Conservation (phyloP, 495 filamentous ascomycete species). For the Penicillium herquei region DNA sequence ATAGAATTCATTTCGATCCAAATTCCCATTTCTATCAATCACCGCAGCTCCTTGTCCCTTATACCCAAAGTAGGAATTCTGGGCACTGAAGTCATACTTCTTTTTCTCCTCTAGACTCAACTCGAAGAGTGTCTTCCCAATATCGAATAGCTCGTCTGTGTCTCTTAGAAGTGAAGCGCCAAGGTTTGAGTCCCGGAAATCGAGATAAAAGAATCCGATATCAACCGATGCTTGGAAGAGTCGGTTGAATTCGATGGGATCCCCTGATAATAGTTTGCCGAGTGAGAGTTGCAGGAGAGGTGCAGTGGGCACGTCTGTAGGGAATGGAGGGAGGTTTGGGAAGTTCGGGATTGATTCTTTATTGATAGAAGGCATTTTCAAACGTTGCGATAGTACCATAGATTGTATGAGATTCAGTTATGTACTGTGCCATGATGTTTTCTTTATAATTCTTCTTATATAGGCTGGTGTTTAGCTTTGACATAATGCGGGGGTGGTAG, state of each 20-base stretch:
- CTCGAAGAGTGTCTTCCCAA: slow-evolving; percentile 48
- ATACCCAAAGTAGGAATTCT: slow-evolving; percentile 52
- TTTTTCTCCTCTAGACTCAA: slow-evolving; percentile 52
- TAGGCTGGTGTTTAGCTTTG: too few species aligned
- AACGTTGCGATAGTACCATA: too few species aligned
- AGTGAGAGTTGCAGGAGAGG: slow-evolving; percentile 55
- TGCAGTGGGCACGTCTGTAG: slow-evolving; percentile 51
- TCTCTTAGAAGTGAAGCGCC: slow-evolving; percentile 42
- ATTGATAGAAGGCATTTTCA: too few species aligned
- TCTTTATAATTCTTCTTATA: too few species aligned
- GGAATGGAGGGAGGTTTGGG: slow-evolving; percentile 48
- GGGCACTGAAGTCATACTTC: slow-evolving; percentile 47
- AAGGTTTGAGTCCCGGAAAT: slow-evolving; percentile 40
- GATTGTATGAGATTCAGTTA: too few species aligned
- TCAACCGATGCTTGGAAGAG: slow-evolving; percentile 50
- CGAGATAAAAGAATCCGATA: slow-evolving; percentile 65
- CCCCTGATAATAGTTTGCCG: slow-evolving; percentile 41
- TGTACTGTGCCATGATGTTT: too few species aligned
- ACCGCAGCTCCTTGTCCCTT: slow-evolving; percentile 51
- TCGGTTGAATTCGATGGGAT: slow-evolving; percentile 39
- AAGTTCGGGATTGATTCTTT: slow-evolving; percentile 9
- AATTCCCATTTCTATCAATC: slow-evolving; percentile 53
- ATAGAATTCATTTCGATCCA: slow-evolving; percentile 62
- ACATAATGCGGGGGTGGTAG: too few species aligned
- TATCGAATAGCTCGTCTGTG: slow-evolving; percentile 44